Base-by-base conservation (phyloP, 352 stramenopile species). In the Elongisporangium senticosum region DNA sequence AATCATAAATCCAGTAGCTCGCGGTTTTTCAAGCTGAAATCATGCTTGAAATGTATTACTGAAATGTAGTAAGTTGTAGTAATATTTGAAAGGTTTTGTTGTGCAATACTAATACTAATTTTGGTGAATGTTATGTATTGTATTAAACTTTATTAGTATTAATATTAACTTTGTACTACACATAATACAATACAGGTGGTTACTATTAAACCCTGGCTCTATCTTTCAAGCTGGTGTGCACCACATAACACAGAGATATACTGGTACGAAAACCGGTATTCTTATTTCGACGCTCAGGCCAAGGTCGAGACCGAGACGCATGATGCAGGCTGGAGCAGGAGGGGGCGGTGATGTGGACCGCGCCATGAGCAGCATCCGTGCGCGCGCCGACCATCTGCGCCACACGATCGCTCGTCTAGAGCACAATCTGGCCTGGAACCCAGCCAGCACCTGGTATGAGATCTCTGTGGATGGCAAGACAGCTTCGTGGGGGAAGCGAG, bases 401-500 rank as follows among this genome's bases (percentile, higher is more conserved):
- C 84, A 90, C 63, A 93, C 84, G 13, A 75, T 93, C 33, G 72
- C 68, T 20, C 79, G 79, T 11, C 67, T 93, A 20, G 84, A 93
- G 71, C 74, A 90, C 53, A 89, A 89, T 43, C 60, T 93, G 53
- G 79, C 82, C 15, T 93, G 84, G 84, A 81, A 90, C 51, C 84
- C 84, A 8, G 77, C 79, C 4, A 93, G 78, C 51, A 90, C 83
- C 17, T 93, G 84, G 84, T 91, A 59, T 56, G 56, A 24, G 21
- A 3, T 17, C 11, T 47, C 56, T 28, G 10, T 47, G 54, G 51
- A 26, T 54, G 14, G 20, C 55, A 17, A 39, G 28, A 50, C 28
- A 21, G 21, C 10, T 17, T 47, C 20, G 3, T 15, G 37, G 3
- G n/a, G 20, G 7, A n/a, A 8, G 7, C 49, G 23, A 26, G 23